Percentiles rank a stretch among this genome's conserved stretches.
Evolutionary conservation across 2,329 filamentous ascomycete genomes (phyloP).

Genomic region (Fusarium graminum): DNA sequence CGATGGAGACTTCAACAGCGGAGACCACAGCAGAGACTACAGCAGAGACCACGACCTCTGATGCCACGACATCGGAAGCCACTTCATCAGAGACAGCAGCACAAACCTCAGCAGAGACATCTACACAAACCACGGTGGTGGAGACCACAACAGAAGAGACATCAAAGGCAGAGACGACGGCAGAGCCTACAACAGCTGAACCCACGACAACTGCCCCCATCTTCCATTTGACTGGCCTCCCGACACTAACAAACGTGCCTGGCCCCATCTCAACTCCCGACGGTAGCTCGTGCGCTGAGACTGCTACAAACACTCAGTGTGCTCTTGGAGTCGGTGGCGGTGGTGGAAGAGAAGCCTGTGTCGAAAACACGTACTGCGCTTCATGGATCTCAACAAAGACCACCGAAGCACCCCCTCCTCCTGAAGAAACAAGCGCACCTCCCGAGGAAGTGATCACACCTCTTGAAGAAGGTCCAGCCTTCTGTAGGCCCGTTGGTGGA

Average conservation of each 20-base stretch:
- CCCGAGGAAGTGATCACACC: slow-evolving; percentile 1
- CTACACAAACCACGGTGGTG: too few relatives aligned
- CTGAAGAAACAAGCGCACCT: neutral
- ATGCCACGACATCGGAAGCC: too few relatives aligned
- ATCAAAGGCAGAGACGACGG: too few relatives aligned
- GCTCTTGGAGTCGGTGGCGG: slow-evolving; percentile 1
- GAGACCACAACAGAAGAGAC: too few relatives aligned
- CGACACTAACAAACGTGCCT: neutral
- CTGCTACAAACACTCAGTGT: slow-evolving; percentile 1
- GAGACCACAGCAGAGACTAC: too few relatives aligned
- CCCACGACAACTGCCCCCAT: neutral
- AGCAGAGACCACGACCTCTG: too few relatives aligned
- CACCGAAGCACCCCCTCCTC: neutral
- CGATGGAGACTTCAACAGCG: too few relatives aligned
- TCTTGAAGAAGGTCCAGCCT: neutral
- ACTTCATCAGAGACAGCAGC: too few relatives aligned
- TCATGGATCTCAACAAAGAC: slow-evolving; percentile 1
- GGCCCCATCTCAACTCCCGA: neutral
- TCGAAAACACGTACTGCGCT: slow-evolving; percentile 15
- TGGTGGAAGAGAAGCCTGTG: neutral
- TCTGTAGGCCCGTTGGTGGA: neutral
- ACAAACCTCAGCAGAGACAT: too few relatives aligned
- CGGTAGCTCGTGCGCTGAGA: neutral
- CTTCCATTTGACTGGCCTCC: neutral
- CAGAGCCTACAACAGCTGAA: too few relatives aligned